A percentile compares a stretch with the other conserved stretches of the same genome.
phyloP scores from a whole-genome alignment of 2,329 filamentous ascomycete genomes.

The Ilyonectria robusta region DNA sequence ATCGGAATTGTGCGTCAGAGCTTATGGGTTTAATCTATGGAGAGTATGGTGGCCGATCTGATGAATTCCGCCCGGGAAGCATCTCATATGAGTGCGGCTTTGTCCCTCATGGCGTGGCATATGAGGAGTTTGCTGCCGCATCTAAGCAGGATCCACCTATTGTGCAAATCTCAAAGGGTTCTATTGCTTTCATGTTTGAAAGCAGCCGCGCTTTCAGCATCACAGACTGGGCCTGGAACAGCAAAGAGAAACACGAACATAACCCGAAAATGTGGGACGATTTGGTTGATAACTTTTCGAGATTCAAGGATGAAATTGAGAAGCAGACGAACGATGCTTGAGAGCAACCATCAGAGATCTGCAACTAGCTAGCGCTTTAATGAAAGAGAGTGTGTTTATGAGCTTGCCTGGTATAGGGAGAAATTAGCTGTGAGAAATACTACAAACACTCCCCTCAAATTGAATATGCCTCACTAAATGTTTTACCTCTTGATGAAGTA shows the following conservation, averaged over 20 bases:
- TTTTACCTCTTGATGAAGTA: no score
- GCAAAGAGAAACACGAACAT: constrained; percentile 43
- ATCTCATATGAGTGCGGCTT: constrained; percentile 36
- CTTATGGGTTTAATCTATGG: constrained; percentile 67
- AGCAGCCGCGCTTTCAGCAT: constrained; percentile 25
- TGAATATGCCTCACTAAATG: no score
- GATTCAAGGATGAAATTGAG: not conserved
- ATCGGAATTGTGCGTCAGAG: constrained; percentile 71
- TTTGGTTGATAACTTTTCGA: constrained; percentile 42
- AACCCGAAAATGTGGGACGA: constrained; percentile 47
- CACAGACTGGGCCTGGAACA: constrained; percentile 44
- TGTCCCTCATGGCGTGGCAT: constrained; percentile 37
- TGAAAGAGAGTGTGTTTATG: not conserved
- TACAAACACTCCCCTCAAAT: no score
- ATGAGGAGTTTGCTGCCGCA: constrained; percentile 29
- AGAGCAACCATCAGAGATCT: not conserved
- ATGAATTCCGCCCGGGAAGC: constrained; percentile 35
- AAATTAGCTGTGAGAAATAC: no score
- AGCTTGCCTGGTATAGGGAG: no score
- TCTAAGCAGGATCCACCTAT: constrained; percentile 24
- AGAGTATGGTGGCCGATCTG: constrained; percentile 45
- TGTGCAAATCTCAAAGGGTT: constrained; percentile 24
- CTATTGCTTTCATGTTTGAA: constrained; percentile 33
- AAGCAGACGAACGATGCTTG: not conserved
- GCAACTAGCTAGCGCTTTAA: not conserved